phyloP scores from a whole-genome alignment of 2,329 filamentous ascomycete species.

The Rhynchosporium graminicola region DNA sequence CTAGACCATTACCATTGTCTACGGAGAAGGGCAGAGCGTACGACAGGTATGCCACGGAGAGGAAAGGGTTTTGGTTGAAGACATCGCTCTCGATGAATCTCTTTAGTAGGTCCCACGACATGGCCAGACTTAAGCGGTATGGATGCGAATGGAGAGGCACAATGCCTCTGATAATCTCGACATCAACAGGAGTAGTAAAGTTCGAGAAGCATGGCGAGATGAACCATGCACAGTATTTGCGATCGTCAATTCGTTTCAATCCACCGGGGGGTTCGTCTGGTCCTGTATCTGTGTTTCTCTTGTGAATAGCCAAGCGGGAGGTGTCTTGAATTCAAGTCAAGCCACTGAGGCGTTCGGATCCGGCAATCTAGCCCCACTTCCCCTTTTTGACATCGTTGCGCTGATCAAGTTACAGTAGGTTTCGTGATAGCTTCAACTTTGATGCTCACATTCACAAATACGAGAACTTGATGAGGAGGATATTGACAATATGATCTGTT shows the following conservation, averaged over 20 bases:
- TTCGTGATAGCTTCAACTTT: constrained; percentile 4
- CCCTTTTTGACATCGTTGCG: constrained; percentile 2
- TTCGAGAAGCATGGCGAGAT: constrained; percentile 30
- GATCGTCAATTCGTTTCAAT: background rate
- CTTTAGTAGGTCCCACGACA: constrained; percentile 86
- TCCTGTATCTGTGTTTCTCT: background rate
- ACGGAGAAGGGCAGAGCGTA: constrained; percentile 45
- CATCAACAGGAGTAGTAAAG: constrained; percentile 35
- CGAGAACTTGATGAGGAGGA: no score
- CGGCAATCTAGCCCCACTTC: constrained; percentile 7
- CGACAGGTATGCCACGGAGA: constrained; percentile 87
- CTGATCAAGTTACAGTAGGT: background rate
- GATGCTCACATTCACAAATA: background rate
- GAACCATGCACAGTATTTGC: constrained; percentile 27
- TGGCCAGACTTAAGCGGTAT: constrained; percentile 40
- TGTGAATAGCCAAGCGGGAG: constrained; percentile 12
- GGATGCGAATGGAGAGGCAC: constrained; percentile 34
- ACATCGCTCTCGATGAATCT: constrained; percentile 92
- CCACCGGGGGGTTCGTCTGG: background rate
- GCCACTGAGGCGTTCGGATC: constrained; percentile 7
- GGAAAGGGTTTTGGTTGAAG: constrained; percentile 88
- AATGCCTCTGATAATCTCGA: constrained; percentile 40
- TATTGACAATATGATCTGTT: no score
- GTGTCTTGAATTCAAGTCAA: constrained; percentile 9
- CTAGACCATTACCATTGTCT: background rate